A percentile compares a stretch with the other conserved stretches of the same genome.
These are phyloP conservation scores for Trichophyton mentagrophytes DNA, from an alignment of 2,329 filamentous ascomycete genomes.

Conservation along the genomic window DNA sequence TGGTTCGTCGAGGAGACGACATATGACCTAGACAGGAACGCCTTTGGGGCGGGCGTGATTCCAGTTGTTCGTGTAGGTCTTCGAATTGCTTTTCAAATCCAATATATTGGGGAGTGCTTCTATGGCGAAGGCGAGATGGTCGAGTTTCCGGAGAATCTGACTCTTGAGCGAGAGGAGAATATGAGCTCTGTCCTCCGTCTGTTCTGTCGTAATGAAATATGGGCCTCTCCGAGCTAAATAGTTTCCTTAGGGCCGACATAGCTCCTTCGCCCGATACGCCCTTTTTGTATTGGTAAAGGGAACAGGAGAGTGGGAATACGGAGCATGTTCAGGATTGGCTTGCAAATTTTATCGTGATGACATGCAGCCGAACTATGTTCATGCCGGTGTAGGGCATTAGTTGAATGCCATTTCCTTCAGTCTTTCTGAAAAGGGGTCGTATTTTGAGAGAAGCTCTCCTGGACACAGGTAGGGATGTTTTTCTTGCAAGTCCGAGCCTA, in stretches of 20 bases:
- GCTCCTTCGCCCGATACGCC: conserved; percentile 18
- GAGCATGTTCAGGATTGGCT: background rate
- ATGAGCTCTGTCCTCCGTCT: background rate
- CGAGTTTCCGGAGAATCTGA: conserved; percentile 4
- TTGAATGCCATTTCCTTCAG: background rate
- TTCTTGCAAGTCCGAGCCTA: background rate
- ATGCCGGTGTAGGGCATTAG: background rate
- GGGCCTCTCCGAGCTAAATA: conserved; percentile 10
- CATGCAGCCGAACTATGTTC: background rate
- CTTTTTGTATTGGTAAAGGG: background rate
- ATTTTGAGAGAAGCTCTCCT: background rate
- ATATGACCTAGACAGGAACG: conserved; percentile 14
- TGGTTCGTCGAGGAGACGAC: conserved; percentile 12
- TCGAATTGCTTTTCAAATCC: conserved; percentile 30
- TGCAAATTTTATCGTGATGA: background rate
- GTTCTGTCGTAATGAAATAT: conserved; percentile 5
- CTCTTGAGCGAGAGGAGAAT: background rate
- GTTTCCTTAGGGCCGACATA: conserved; percentile 12
- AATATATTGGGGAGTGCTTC: conserved; percentile 23
- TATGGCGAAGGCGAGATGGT: conserved; percentile 15
- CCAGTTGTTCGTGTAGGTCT: conserved; percentile 26
- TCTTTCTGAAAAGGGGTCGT: background rate
- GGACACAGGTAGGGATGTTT: background rate
- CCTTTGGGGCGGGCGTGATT: conserved; percentile 16
- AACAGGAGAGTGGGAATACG: background rate